phyloP scores from a whole-genome alignment of 805 yeast species.

The Saccharomycopsis lassenensis region DNA sequence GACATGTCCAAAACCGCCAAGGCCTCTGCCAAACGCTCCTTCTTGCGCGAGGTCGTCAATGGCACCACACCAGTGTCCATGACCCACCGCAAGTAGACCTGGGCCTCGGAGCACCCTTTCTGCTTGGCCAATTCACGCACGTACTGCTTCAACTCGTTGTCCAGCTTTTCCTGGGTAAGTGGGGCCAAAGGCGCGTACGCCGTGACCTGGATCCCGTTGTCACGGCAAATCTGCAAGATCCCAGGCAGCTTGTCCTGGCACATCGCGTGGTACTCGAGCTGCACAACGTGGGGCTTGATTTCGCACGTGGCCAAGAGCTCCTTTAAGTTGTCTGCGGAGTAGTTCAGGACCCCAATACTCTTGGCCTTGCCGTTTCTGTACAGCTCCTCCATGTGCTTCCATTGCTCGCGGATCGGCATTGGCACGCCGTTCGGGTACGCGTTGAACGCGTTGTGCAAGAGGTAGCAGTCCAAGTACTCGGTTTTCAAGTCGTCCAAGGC shows the following conservation, averaged over 20 bases:
- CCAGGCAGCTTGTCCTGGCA: slow-evolving; percentile 60
- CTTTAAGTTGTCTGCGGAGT: slow-evolving; percentile 35
- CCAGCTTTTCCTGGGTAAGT: slow-evolving; percentile 35
- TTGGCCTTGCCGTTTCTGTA: slow-evolving; percentile 44
- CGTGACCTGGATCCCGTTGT: slow-evolving; percentile 41
- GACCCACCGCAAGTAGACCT: slow-evolving; percentile 60
- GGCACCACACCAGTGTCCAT: slow-evolving; percentile 56
- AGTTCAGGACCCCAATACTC: slow-evolving; percentile 54
- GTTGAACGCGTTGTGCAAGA: slow-evolving; percentile 38
- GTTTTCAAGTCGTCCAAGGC: slow-evolving; percentile 30
- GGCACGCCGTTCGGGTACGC: slow-evolving; percentile 22
- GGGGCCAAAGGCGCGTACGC: slow-evolving; percentile 67
- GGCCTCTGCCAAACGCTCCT: slow-evolving; percentile 45
- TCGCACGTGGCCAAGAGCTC: slow-evolving; percentile 29
- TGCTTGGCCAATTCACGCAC: slow-evolving; percentile 39
- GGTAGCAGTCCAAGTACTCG: slow-evolving; percentile 42
- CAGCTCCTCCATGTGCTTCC: slow-evolving; percentile 39
- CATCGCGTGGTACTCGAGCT: slow-evolving; percentile 56
- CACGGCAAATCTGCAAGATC: slow-evolving; percentile 37
- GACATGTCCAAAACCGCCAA: slow-evolving; percentile 45
- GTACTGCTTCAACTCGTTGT: slow-evolving; percentile 33
- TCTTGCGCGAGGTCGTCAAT: slow-evolving; percentile 58
- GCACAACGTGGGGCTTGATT: slow-evolving; percentile 45
- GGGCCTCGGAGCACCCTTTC: slow-evolving; percentile 50
- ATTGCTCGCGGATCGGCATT: slow-evolving; percentile 35